Evolutionary conservation across 2,329 filamentous ascomycete genomes (phyloP).

Genomic region (Colletotrichum graminicola): DNA sequence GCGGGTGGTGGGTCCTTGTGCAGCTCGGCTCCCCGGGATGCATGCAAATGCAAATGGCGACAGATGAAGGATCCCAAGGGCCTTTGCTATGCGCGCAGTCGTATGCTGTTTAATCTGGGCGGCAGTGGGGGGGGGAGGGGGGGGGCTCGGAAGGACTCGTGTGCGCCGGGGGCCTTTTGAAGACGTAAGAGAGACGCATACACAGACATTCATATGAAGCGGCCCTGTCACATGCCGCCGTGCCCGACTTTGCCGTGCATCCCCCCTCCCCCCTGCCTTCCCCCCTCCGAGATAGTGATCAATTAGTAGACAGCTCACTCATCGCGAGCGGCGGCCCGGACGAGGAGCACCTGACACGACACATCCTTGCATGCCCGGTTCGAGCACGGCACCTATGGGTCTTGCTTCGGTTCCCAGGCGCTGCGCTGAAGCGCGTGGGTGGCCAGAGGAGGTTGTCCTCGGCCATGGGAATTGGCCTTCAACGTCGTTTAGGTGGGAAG

Average conservation of each 20-base stretch:
- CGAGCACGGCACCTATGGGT: background rate
- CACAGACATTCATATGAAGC: background rate
- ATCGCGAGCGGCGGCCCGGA: background rate
- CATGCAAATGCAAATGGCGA: background rate
- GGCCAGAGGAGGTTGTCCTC: background rate
- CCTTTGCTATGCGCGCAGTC: background rate
- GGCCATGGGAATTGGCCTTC: too few relatives aligned
- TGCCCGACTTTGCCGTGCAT: background rate
- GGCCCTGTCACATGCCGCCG: constrained; percentile 33
- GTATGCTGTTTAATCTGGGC: background rate
- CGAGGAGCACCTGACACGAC: background rate
- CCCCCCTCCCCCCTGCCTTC: background rate
- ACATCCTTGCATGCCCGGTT: background rate
- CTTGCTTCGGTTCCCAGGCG: too few relatives aligned
- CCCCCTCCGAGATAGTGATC: background rate
- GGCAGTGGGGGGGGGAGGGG: background rate
- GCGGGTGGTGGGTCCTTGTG: background rate
- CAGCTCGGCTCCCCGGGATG: constrained; percentile 1
- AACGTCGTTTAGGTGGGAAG: background rate
- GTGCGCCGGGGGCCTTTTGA: background rate
- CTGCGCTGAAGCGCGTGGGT: too few relatives aligned
- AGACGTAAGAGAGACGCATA: background rate
- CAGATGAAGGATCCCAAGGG: background rate
- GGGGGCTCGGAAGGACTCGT: background rate
- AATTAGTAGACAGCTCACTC: background rate